Percentiles rank a stretch among this genome's conserved stretches.
Conservation (phyloP, 2,329 filamentous ascomycete species). For the Ceratocystis cacaofunesta region DNA sequence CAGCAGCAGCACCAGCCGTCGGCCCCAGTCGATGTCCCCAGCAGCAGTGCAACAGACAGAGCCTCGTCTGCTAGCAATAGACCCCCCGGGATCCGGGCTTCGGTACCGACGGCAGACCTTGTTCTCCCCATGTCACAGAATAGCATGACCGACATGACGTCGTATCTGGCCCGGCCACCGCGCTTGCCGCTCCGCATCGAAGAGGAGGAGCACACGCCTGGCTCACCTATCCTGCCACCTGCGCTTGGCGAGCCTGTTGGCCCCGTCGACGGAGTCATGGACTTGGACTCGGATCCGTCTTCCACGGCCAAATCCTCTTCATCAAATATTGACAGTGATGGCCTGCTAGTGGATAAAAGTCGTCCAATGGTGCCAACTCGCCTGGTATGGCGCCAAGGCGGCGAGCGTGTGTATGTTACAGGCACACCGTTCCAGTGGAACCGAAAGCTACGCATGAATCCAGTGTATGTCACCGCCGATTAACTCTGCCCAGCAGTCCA, state of each 20-base stretch:
- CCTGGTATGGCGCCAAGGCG: constrained; percentile 71
- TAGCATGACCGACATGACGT: constrained; percentile 48
- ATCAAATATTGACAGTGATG: constrained; percentile 56
- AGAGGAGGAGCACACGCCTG: constrained; percentile 76
- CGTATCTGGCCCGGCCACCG: constrained; percentile 57
- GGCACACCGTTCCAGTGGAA: constrained; percentile 97
- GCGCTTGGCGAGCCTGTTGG: constrained; percentile 28
- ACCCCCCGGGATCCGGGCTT: constrained; percentile 12
- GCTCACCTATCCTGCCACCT: constrained; percentile 72
- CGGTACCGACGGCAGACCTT: constrained; percentile 12
- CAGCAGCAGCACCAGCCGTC: constrained; percentile 3
- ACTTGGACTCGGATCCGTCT: constrained; percentile 33
- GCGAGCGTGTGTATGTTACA: constrained; percentile 88
- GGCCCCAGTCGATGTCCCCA: constrained; percentile 14
- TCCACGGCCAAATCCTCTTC: constrained; percentile 42
- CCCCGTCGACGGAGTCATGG: constrained; percentile 31
- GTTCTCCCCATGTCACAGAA: constrained; percentile 33
- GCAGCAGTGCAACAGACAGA: constrained; percentile 8
- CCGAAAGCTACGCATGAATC: constrained; percentile 75
- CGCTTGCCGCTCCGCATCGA: constrained; percentile 86
- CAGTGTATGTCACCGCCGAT: constrained; percentile 50
- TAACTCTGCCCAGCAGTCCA: background rate
- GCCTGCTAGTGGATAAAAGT: constrained; percentile 59
- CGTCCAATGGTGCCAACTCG: constrained; percentile 67
- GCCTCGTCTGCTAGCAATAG: background rate